Evolutionary conservation across 176 grass and related monocot species (phyloP), one percentile per base, ranked within the genome.

Genomic region (Zoysia pacifica): DNA sequence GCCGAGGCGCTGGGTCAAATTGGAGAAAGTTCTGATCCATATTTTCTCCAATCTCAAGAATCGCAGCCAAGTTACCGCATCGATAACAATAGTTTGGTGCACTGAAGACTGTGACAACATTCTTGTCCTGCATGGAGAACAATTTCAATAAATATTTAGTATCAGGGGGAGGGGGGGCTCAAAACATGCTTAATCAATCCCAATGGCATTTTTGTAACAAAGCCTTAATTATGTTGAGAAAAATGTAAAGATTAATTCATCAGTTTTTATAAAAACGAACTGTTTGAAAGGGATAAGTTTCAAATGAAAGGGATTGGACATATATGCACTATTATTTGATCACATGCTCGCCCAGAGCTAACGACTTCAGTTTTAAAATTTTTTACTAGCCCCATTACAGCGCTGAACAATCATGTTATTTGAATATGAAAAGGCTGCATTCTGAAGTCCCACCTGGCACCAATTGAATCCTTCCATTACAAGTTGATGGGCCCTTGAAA

Each of bases 381-480:
- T 28, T 28, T 28, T 28, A 28, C 28, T 63, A 19, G 84, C 54
- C 12, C 20, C 10, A 65, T 38, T 39, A 85, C 11, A 35, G 2
- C 39, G 8, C 15, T 12, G 18, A 20, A n/a, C n/a, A 6, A 58
- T 58, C 55, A 58, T 58, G n/a, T 56, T 19, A 65, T 28, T 28
- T 28, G 28, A 28, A 28, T 74, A 74, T 54, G n/a, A 13, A 76
- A 60, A 28, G 50, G 0, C 11, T 60, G 19, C 20, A 58, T 52
- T 72, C 50, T 53, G 50, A 81, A 77, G 20, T 75, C 87, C 50
- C 63, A 98, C 95, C 92, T 98, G 95, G 37, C 91, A 94, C 95
- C 91, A 94, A 82, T 98, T 98, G 76, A 78, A 98, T 39, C 95
- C 95, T 90, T 98, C 95, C 95, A 98, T 98, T 65, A 98, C 95